Evolutionary conservation across 768 basidiomycete species (phyloP).

Genomic region (Boletus speciosus): DNA sequence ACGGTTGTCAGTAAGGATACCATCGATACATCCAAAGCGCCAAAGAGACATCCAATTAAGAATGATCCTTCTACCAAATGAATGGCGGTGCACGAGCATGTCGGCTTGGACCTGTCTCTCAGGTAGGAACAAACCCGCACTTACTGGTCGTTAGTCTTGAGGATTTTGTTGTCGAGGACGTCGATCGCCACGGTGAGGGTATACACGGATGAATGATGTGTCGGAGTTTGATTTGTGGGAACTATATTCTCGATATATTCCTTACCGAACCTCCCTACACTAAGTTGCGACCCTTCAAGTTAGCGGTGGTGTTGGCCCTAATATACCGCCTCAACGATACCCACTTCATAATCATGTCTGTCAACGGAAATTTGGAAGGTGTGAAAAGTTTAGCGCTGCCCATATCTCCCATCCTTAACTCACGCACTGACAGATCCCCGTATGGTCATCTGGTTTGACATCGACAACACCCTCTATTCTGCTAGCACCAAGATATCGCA

Average conservation of each 20-base stretch:
- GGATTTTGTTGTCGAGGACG: slow-evolving; percentile 34
- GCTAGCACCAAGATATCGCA: slow-evolving; percentile 70
- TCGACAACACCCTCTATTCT: slow-evolving; percentile 87
- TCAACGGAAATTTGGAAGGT: slow-evolving; percentile 26
- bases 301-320: background rate
- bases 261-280: background rate
- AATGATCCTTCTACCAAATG: slow-evolving; percentile 4
- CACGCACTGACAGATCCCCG: slow-evolving; percentile 45
- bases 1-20: slow-evolving; percentile 16
- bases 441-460: slow-evolving; percentile 73
- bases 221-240: slow-evolving; percentile 30
- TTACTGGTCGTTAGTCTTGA: slow-evolving; percentile 45
- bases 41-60: slow-evolving; percentile 33
- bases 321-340: slow-evolving; percentile 20
- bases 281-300: background rate
- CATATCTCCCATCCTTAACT: background rate
- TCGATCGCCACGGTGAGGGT: slow-evolving; percentile 21
- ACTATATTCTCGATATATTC: slow-evolving; percentile 17
- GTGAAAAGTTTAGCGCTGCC: background rate
- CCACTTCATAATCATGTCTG: slow-evolving; percentile 24
- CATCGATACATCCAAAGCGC: slow-evolving; percentile 34
- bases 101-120: background rate
- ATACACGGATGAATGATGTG: slow-evolving; percentile 7
- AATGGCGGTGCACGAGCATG: background rate
- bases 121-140: slow-evolving; percentile 26